Conservation (phyloP, 108 stramenopile genomes). For the Seminavis robusta region DNA sequence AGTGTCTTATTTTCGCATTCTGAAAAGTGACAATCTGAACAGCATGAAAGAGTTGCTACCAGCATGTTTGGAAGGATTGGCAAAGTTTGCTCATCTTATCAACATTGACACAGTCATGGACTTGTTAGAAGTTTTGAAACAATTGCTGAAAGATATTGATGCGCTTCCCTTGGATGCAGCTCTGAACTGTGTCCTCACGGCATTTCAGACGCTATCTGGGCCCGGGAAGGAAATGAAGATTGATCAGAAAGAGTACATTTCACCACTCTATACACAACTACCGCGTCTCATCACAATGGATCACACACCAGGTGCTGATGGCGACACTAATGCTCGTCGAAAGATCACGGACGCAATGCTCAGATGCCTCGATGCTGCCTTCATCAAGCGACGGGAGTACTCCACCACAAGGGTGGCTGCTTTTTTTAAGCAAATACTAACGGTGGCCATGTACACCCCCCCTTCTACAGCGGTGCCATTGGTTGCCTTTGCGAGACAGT, state of each 20-base stretch:
- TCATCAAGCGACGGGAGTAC: slow-evolving; percentile 75
- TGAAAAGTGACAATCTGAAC: slow-evolving; percentile 47
- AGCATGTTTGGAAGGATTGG: slow-evolving; percentile 72
- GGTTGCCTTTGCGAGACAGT: slow-evolving; percentile 70
- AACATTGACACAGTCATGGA: slow-evolving; percentile 80
- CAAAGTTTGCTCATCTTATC: slow-evolving; percentile 86
- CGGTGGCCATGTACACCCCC: slow-evolving; percentile 64
- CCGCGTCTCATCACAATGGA: slow-evolving; percentile 33
- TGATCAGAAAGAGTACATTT: slow-evolving; percentile 80
- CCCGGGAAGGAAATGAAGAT: slow-evolving; percentile 81
- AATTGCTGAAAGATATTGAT: slow-evolving; percentile 59
- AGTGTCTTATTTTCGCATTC: slow-evolving; percentile 81
- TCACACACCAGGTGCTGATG: no score
- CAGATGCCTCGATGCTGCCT: slow-evolving; percentile 68
- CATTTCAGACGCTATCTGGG: slow-evolving; percentile 79
- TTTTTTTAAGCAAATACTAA: slow-evolving; percentile 69
- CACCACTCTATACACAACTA: slow-evolving; percentile 71
- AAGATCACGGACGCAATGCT: slow-evolving; percentile 44
- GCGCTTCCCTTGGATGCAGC: slow-evolving; percentile 67
- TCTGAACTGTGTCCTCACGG: slow-evolving; percentile 76
- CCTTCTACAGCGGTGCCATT: slow-evolving; percentile 65
- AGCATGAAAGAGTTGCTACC: slow-evolving; percentile 52
- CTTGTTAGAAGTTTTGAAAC: slow-evolving; percentile 71
- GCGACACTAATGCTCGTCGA: slow-evolving; percentile 21
- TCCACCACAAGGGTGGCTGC: slow-evolving; percentile 71